A percentile compares a stretch with the other conserved stretches of the same genome.
Evolutionary conservation across 2,329 filamentous ascomycete species (phyloP).

Genomic region (Chaetoscypha palmicola): DNA sequence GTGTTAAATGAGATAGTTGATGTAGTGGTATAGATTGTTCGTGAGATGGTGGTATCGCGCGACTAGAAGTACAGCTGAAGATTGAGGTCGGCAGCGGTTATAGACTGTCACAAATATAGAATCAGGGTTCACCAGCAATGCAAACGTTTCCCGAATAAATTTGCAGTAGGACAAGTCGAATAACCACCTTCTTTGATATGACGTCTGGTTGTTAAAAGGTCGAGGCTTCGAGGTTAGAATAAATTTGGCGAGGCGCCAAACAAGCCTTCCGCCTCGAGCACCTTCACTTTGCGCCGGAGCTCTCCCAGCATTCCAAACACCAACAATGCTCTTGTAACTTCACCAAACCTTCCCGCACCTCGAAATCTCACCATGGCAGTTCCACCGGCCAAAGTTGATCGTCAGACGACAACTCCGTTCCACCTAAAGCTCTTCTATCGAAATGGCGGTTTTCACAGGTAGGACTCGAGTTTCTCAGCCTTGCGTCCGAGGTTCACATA

Average conservation of each 20-base stretch:
- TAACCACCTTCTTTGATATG: background rate
- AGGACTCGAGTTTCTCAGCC: slow-evolving; percentile 17
- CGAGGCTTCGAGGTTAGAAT: background rate
- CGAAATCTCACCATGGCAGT: slow-evolving; percentile 27
- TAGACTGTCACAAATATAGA: no score
- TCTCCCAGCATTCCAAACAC: slow-evolving; percentile 4
- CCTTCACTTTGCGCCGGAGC: slow-evolving; percentile 15
- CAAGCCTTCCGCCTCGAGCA: background rate
- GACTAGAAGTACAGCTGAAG: no score
- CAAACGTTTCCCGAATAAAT: no score
- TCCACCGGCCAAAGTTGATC: slow-evolving; percentile 46
- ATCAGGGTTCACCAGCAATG: no score
- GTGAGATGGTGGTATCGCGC: no score
- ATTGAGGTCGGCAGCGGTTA: no score
- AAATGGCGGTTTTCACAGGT: slow-evolving; percentile 65
- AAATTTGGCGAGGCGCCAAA: slow-evolving; percentile 12
- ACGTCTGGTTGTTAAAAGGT: background rate
- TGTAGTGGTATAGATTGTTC: no score
- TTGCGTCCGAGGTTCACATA: background rate
- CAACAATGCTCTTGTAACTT: slow-evolving; percentile 10
- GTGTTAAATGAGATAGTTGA: no score
- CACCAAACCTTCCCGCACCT: background rate
- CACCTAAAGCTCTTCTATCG: slow-evolving; percentile 81
- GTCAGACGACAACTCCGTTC: slow-evolving; percentile 70
- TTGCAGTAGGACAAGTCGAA: no score